Base-by-base conservation (phyloP, 225 moss, liverwort and hornwort genomes). In the Ulota crispa region DNA sequence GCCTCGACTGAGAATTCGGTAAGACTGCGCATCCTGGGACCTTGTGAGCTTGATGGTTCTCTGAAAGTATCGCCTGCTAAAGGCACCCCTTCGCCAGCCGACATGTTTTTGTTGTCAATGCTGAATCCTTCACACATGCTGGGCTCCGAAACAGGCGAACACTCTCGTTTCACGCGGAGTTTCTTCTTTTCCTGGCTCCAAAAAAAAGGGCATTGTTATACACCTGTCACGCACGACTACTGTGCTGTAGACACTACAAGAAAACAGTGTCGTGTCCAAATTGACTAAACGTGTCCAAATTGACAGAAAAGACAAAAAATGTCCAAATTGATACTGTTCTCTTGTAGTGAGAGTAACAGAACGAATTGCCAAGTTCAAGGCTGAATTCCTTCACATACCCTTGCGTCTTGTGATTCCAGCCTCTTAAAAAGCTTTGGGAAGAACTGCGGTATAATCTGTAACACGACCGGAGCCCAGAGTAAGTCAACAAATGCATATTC, bases 1-100 rank as follows among this genome's bases (percentile, higher is more conserved):
- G 84, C 88, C 80, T 91, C 90, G 15, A 90, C 2, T 78, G 90
- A 79, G 82, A 90, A 90, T 42, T 88, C 88, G 16, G 80, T 37
- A 15, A 90, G 84, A 61, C 82, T 90, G 20, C 90, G 90, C 90
- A 88, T 90, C 73, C 88, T 84, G 23, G 56, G 84, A 66, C 75
- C 84, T 79, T 80, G 88, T 43, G 84, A 70, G 64, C 91, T 88
- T 60, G 86, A 84, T 45, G 86, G 83, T 60, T 68, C 91, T 78
- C 36, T 83, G 18, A 54, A 37, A 28, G 19, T 31, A 56, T 83
- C 78, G 24, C 70, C 74, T 27, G 64, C 19, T 43, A 59, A 50
- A 54, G 53, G 67, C 24, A 77, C 11, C 61, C 65, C 60, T 53
- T 80, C 86, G 78, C 30, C 24, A 80, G 39, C 32, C 42, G 72